Base-by-base conservation (phyloP, 495 filamentous ascomycete genomes). In the Darksidea phi region DNA sequence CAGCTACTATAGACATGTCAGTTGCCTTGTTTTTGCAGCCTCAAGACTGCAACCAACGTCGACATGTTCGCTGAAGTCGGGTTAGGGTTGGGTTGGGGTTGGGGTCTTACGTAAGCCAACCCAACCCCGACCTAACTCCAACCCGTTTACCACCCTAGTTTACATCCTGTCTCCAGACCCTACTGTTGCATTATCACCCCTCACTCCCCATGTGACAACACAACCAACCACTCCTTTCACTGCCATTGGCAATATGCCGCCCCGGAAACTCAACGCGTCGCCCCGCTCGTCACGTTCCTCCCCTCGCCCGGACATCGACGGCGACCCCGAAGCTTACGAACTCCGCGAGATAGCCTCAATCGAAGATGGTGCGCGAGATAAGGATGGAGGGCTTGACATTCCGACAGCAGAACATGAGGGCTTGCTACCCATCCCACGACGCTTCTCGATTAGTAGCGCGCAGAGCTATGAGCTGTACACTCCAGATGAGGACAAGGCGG, bases 391-490 rank as follows among this genome's bases (percentile, higher is more conserved):
- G 13, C 18, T 43, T 6, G 41, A 43, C 3, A 20, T 43, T 15
- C 41, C 41, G 41, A 6, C 13, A 4, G 41, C 18, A 15, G 61
- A 64, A 36, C 36, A 55, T 20, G 47, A 46, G 21, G 28, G 37
- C 12, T 24, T 64, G 13, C 42, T 57, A 18, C 61, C 53, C 3
- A 48, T 34, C 25, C 47, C 53, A n/a, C 25, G 54, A 20, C 28
- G 61, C 2, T 51, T 57, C 15, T 64, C 61, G 0, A 52, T 58
- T 17, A 18, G 32, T 17, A 63, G 59, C 12, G 56, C 66, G 23
- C 74, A 79, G 45, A 82, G 77, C 60, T 84, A 79, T 65, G 77
- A 81, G 65, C 72, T 86, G 46, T 96, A 89, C 69, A 93, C 89
- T 2, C 74, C 76, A 0, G 84, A 90, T 34, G 89, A 95, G 69